These are phyloP conservation scores for Apiospora rasikravindrae DNA, from an alignment of 2,329 filamentous ascomycete species.

Conservation along the genomic window DNA sequence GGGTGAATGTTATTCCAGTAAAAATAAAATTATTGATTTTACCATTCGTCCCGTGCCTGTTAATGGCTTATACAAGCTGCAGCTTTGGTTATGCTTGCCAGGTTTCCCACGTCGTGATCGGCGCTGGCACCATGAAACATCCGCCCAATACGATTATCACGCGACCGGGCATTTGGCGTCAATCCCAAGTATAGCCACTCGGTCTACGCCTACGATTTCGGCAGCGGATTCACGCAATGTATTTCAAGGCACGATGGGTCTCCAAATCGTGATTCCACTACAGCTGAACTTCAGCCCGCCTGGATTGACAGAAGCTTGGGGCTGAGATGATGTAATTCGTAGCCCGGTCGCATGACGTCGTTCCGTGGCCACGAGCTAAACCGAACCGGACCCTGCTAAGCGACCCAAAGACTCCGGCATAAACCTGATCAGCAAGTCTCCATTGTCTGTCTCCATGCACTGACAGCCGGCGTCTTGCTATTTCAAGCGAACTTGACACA, in stretches of 20 bases:
- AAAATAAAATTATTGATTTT: slow-evolving; percentile 2
- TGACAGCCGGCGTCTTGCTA: slow-evolving; percentile 1
- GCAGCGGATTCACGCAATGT: background rate
- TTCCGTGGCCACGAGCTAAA: slow-evolving; percentile 8
- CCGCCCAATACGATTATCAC: background rate
- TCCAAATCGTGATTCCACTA: background rate
- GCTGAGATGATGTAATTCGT: slow-evolving; percentile 1
- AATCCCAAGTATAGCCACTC: background rate
- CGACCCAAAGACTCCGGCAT: background rate
- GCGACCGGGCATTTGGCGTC: background rate
- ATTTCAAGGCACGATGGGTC: background rate
- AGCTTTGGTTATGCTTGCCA: background rate
- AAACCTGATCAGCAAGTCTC: slow-evolving; percentile 3
- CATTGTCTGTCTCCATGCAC: background rate
- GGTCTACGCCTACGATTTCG: background rate
- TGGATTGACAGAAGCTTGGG: background rate
- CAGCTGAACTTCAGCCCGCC: background rate
- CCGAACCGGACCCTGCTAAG: background rate
- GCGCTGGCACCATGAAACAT: background rate
- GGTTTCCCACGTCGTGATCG: slow-evolving; percentile 2
- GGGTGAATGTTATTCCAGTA: slow-evolving; percentile 1
- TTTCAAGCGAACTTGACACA: background rate
- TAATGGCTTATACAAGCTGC: background rate
- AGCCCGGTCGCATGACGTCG: background rate
- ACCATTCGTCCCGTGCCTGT: background rate